Evolutionary conservation across 2,329 filamentous ascomycete species (phyloP).

Genomic region (Fusarium multiceps): DNA sequence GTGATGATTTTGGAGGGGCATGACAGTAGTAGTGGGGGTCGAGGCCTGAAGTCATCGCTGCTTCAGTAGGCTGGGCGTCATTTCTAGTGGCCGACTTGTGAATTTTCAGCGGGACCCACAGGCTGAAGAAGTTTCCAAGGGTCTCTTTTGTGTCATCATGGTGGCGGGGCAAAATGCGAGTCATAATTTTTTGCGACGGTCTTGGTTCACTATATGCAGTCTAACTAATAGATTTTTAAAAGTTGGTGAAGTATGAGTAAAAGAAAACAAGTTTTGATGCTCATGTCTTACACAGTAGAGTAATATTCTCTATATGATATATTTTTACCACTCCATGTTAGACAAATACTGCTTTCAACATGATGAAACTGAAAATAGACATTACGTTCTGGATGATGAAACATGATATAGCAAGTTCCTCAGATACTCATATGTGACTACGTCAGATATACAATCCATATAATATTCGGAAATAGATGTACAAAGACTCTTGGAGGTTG

Average conservation of each 20-base stretch:
- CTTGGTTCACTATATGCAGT: no score
- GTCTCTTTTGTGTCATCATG: conserved; percentile 38
- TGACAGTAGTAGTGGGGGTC: conserved; percentile 42
- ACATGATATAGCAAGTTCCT: rapidly evolving
- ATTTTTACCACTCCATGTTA: no score
- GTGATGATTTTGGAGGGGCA: conserved; percentile 46
- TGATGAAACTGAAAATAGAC: neutral
- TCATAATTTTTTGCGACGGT: conserved; percentile 8
- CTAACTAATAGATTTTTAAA: no score
- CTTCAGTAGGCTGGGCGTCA: conserved; percentile 40
- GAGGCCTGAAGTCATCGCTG: conserved; percentile 47
- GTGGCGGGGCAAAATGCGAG: conserved; percentile 37
- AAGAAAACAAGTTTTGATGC: no score
- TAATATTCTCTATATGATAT: neutral
- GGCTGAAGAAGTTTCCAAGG: conserved; percentile 39
- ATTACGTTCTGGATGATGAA: rapidly evolving
- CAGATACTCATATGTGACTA: neutral
- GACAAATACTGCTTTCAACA: neutral
- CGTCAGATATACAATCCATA: neutral
- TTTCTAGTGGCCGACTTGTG: conserved; percentile 35
- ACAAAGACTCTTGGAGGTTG: rapidly evolving
- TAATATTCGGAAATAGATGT: rapidly evolving
- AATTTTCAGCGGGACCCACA: conserved; percentile 45
- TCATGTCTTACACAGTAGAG: no score
- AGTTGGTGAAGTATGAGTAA: neutral